Conservation (phyloP, 2,329 filamentous ascomycete species). For the Tolypocladium inflatum region DNA sequence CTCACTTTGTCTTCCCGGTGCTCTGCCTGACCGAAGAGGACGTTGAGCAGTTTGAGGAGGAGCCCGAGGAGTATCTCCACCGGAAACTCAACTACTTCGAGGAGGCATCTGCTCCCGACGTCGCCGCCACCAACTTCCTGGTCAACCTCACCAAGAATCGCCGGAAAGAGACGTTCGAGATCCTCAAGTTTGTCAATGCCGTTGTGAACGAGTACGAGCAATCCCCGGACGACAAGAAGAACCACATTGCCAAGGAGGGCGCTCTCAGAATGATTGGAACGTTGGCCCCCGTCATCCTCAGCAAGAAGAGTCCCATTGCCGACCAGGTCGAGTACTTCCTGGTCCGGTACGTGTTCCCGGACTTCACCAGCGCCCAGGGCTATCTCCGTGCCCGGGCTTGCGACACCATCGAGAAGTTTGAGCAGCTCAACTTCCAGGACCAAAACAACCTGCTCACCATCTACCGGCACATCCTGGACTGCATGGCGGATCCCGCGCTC, state of each 20-base stretch:
- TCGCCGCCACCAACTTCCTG: conserved; percentile 93
- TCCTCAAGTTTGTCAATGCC: conserved; percentile 89
- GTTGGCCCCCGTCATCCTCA: conserved; percentile 83
- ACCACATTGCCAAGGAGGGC: conserved; percentile 91
- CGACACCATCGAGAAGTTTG: conserved; percentile 96
- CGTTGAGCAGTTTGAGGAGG: conserved; percentile 84
- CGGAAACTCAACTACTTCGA: conserved; percentile 97
- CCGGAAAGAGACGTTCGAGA: conserved; percentile 90
- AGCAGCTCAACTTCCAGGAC: conserved; percentile 94
- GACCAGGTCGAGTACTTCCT: conserved; percentile 98
- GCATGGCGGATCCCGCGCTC: conserved; percentile 88
- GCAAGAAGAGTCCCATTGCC: conserved; percentile 97
- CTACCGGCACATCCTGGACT: conserved; percentile 93
- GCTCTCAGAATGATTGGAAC: conserved; percentile 96
- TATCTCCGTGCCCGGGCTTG: conserved; percentile 92
- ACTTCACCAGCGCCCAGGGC: conserved; percentile 86
- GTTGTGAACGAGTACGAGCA: conserved; percentile 89
- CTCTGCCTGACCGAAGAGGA: conserved; percentile 89
- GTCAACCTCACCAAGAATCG: conserved; percentile 89
- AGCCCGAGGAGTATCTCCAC: conserved; percentile 94
- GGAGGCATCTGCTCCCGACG: conserved; percentile 88
- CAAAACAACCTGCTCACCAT: conserved; percentile 91
- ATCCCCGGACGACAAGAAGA: conserved; percentile 79
- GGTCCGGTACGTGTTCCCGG: conserved; percentile 94
- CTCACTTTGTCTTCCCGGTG: conserved; percentile 91